These are phyloP conservation scores for Cicer pinnatifidum DNA, from an alignment of 306 rosid species.

Conservation along the genomic window DNA sequence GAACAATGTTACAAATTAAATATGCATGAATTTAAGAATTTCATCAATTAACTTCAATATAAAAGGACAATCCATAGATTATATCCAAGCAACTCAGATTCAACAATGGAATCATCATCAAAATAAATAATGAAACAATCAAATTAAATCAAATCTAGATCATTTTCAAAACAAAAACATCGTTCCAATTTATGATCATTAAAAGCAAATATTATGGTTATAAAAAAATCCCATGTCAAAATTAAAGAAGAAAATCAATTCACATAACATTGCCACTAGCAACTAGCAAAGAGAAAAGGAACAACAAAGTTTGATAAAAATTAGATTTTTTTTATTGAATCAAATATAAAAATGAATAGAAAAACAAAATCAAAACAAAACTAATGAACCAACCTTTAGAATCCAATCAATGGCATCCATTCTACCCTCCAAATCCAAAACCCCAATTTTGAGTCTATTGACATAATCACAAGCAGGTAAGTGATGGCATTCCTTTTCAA, in stretches of 20 bases:
- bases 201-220: slow-evolving; percentile 25
- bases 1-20: neutral
- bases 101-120: slow-evolving; percentile 19
- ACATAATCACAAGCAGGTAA: slow-evolving; percentile 66
- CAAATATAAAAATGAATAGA: neutral
- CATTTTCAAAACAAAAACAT: neutral
- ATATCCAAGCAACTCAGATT: slow-evolving; percentile 32
- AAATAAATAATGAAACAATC: slow-evolving; percentile 2
- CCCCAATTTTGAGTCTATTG: slow-evolving; percentile 59
- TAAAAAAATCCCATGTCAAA: slow-evolving; percentile 1
- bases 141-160: slow-evolving; percentile 10
- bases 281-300: neutral
- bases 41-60: slow-evolving; percentile 1
- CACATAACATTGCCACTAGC: neutral
- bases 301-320: neutral
- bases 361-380: slow-evolving; percentile 35
- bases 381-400: slow-evolving; percentile 60
- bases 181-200: neutral
- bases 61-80: slow-evolving; percentile 20
- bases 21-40: slow-evolving; percentile 14
- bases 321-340: neutral
- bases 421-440: slow-evolving; percentile 73
- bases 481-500: slow-evolving; percentile 65
- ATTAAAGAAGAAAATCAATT: neutral
- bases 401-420: slow-evolving; percentile 81